These are phyloP conservation scores for Pythium grandisporangium DNA, from an alignment of 352 stramenopile species.

Conservation along the genomic window DNA sequence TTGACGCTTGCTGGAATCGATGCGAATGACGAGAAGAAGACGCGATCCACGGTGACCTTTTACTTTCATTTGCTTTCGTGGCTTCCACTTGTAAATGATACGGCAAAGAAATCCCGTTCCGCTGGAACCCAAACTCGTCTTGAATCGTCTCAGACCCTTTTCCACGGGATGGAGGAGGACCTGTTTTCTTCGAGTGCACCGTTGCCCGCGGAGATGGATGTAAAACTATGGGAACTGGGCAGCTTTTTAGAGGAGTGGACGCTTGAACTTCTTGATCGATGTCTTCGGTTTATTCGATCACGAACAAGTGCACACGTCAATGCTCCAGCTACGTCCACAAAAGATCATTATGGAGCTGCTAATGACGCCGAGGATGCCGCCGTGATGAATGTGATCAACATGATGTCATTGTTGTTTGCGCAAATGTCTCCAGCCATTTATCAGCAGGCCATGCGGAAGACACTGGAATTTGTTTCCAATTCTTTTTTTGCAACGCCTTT, in stretches of 20 bases:
- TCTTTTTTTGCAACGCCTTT: conserved; percentile 57
- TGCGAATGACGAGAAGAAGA: conserved; percentile 74
- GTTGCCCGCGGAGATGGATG: conserved; percentile 23
- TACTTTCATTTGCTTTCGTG: conserved; percentile 67
- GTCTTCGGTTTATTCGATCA: conserved; percentile 54
- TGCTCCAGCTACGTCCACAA: conserved; percentile 11
- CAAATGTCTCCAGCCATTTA: conserved; percentile 65
- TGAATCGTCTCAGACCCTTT: conserved; percentile 3
- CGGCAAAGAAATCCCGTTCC: conserved; percentile 18
- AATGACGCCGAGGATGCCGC: conserved; percentile 30
- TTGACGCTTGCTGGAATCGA: conserved; percentile 67
- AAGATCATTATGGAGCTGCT: conserved; percentile 6
- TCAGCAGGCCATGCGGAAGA: conserved; percentile 38
- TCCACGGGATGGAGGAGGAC: conserved; percentile 27
- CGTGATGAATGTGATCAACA: conserved; percentile 48
- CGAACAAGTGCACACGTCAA: conserved; percentile 26
- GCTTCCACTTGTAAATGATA: conserved; percentile 63
- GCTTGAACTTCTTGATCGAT: conserved; percentile 46
- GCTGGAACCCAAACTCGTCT: conserved; percentile 9
- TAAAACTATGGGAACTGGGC: conserved; percentile 49
- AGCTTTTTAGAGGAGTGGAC: conserved; percentile 58
- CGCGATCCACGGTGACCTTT: conserved; percentile 40
- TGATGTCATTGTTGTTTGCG: conserved; percentile 45
- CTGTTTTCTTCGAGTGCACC: conserved; percentile 27
- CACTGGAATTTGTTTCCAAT: conserved; percentile 35